Evolutionary conservation across 164 flowering plant species (phyloP), one percentile per base, ranked within the genome.

Genomic region (Berberis thunbergii): DNA sequence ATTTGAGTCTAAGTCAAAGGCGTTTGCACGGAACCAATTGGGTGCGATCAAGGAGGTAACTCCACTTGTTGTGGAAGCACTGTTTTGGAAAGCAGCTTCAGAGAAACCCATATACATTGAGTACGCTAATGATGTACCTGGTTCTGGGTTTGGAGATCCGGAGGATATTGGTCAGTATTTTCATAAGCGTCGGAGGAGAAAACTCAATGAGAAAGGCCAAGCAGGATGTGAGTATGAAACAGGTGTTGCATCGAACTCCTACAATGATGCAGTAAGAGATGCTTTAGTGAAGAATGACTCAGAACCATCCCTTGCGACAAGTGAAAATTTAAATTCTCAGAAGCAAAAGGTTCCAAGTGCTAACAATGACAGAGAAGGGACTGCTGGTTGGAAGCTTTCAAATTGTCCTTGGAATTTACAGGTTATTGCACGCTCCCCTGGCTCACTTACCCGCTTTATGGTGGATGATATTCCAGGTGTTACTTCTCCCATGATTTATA

Each of bases 101-200:
- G 97, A 95, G 69, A 89, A 95, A 74, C 91, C 97, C 10, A 79
- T 95, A 54, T 85, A 86, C 75, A 67, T 95, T 7, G 99, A 95
- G 71, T 95, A 95, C 79, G 99, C 99, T 11, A 95, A 95, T 75
- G 97, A 95, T 77, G 96, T 95, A 54, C 99, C 97, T 6, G 99
- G 97, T 3, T 89, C 99, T 39, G 96, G 79, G 61, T 95, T 95
- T 75, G 88, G 87, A 7, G 97, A 86, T 55, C 94, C 96, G 0
- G 85, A 81, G 61, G 87, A 80, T 10, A 73, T 77, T 12, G 74
- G 78, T 69, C 76, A 66, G n/a, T 77, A 78, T 74, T 77, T 82
- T 52, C 73, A 63, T 62, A 80, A 71, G 53, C 69, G 79, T 57
- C 72, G 75, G 67, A 81, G 85, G 77, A 82, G 76, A 26, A 26